Evolutionary conservation across 495 filamentous ascomycete species (phyloP).

Genomic region (Hypoxylon lenormandii): DNA sequence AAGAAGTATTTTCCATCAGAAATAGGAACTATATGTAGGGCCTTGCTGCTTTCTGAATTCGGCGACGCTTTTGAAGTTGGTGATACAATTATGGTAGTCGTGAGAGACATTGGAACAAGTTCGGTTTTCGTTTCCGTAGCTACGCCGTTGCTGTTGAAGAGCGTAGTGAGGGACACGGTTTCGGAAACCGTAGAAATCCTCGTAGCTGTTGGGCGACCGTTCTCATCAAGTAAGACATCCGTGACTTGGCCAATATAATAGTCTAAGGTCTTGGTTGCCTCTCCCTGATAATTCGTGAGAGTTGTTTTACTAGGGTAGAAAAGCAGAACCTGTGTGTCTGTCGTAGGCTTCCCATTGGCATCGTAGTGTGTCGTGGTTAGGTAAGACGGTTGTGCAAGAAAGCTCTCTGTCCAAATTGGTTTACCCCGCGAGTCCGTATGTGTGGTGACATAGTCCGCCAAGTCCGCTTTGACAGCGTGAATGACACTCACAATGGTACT

Average conservation of each 20-base stretch:
- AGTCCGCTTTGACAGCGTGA: not conserved
- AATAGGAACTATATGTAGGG: slow-evolving; percentile 32
- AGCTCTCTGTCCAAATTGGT: slow-evolving; percentile 25
- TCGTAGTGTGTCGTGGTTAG: slow-evolving; percentile 1
- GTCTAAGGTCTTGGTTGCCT: slow-evolving; percentile 30
- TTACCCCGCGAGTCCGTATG: slow-evolving; percentile 22
- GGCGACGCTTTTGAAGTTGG: slow-evolving; percentile 30
- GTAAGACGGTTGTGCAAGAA: not conserved
- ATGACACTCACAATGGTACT: slow-evolving; percentile 13
- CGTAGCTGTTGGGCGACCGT: slow-evolving; percentile 38
- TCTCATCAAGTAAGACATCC: slow-evolving; percentile 27
- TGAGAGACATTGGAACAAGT: slow-evolving; percentile 34
- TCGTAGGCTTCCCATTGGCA: slow-evolving; percentile 28
- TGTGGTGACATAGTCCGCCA: not conserved
- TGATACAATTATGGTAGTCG: slow-evolving; percentile 11
- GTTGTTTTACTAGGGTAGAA: slow-evolving; percentile 20
- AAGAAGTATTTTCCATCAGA: slow-evolving; percentile 48
- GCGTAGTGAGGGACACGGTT: slow-evolving; percentile 19
- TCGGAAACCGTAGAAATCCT: slow-evolving; percentile 22
- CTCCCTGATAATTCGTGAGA: slow-evolving; percentile 35
- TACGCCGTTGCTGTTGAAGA: slow-evolving; percentile 26
- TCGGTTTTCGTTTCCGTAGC: slow-evolving; percentile 36
- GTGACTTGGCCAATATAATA: slow-evolving; percentile 30
- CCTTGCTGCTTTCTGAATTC: slow-evolving; percentile 5
- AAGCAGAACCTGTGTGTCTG: slow-evolving; percentile 5